Evolutionary conservation across 192 early-diverging fungal species (phyloP), one percentile per base, ranked within the genome.

Genomic region (Chytriomyces confervae): DNA sequence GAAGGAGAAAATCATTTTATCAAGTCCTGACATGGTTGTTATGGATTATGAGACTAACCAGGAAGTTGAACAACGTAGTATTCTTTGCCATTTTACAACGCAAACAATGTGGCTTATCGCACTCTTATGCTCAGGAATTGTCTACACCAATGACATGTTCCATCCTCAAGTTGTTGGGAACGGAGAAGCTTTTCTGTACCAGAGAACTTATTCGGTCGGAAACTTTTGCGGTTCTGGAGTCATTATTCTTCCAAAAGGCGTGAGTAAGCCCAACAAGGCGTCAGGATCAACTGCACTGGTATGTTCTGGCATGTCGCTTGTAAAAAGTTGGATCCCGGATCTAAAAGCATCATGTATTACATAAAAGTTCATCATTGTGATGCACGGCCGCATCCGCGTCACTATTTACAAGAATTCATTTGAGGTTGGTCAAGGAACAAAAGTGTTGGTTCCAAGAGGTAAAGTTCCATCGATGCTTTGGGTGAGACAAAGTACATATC

Each of bases 401-500:
- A 70, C 65, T 20, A 72, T 89, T 10, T 79, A 90, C 76, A 83
- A 80, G 51, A 82, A 65, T 0, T 68, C n/a, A 23, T 90, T 90
- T 71, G 77, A 76, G 23, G 75, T 88, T 7, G 53, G 46, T 9
- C 76, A 72, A 4, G 86, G 83, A 5, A 53, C 73, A 0, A 80
- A 85, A 50, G 88, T 90, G 60, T 72, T 89, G 63, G 80, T 90
- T 29, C 89, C 89, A 8, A 65, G 89, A 82, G 87, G 89, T 86
- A 76, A 74, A 44, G 16, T 24, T 20, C 8, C 46, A n/a, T 57
- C 20, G 13, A 3, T 57, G 13, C 2, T 57, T 57, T 5, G 53
- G 53, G 18, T n/a, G 3, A 23, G 62, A 29, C 0, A n/a, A 0
- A 4, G 0, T 11, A 2, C 51, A 57, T 5, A n/a, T 13, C 2